phyloP scores from a whole-genome alignment of 1,139 yeast genomes.

The Trichomonascaceae sp. region DNA sequence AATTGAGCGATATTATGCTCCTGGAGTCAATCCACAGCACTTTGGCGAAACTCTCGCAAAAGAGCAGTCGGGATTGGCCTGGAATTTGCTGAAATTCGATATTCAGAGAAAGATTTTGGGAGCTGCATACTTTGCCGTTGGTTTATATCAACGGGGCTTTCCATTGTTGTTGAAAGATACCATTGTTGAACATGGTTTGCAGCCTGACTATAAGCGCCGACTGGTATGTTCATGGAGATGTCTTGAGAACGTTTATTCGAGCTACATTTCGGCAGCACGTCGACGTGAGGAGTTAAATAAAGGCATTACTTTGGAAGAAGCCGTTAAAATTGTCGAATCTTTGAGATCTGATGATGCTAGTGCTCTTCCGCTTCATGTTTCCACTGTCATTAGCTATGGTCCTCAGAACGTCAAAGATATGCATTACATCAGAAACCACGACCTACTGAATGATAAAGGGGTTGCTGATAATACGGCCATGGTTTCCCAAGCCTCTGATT shows the following conservation, averaged over 20 bases:
- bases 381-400: conserved; percentile 7
- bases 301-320: background rate
- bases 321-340: background rate
- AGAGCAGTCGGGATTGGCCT: conserved; percentile 12
- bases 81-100: conserved; percentile 22
- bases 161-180: conserved; percentile 3
- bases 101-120: conserved; percentile 16
- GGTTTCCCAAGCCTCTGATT: background rate
- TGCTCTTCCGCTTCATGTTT: conserved; percentile 2
- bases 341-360: background rate
- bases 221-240: background rate
- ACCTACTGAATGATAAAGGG: background rate
- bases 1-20: conserved; percentile 9
- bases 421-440: background rate
- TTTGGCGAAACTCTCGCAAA: conserved; percentile 9
- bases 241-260: background rate
- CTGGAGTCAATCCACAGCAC: conserved; percentile 23
- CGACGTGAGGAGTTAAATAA: background rate
- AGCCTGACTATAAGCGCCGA: background rate
- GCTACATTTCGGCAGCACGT: background rate
- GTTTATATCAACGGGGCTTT: background rate
- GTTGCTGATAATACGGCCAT: background rate
- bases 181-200: background rate
- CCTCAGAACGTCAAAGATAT: background rate
- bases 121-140: background rate